Evolutionary conservation across 2,329 filamentous ascomycete genomes (phyloP), one percentile per base, ranked within the genome.

Genomic region (Fusarium penzigii): DNA sequence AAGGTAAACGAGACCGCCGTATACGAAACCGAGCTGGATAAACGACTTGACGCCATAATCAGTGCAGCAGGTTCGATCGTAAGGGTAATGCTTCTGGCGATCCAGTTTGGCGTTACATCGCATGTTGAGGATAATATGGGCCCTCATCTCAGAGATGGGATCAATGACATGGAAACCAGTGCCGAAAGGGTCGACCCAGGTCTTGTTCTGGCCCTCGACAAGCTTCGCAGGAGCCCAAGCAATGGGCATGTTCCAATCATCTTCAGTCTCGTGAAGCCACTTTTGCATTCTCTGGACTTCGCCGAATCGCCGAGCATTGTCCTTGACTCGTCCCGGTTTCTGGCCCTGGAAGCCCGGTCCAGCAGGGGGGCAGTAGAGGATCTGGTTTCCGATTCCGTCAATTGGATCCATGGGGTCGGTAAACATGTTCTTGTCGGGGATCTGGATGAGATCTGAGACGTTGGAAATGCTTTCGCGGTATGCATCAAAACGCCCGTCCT

Each of bases 41-140:
- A 57, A 51, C 1, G 63, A 53, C 25, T 53, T 62, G 9, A 46
- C 46, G 8, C 68, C 63, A 56, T 83, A 83, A 41, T 72, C 72
- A 42, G 70, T 77, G 59, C 81, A 84, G 63, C 81, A 84, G 9
- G 80, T 82, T 48, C 75, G 71, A 44, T 76, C 69, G 56, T 76
- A 78, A 1, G 76, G 75, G 49, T 75, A 75, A 17, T 68, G 68
- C 16, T 59, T 57, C n/a, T 61, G 48, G 2, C 49, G 66, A 59
- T 54, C 66, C 51, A 55, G 70, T 61, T 57, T 74, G 58, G 65
- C 75, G 65, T 57, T 85, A 65, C 82, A 85, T 44, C 79, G 76
- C n/a, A 77, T 65, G 57, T 81, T 82, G 29, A 85, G 70, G 1
- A 84, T 59, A 16, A 83, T 66, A 66, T 55, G 72, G 38, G 62